Evolutionary conservation across 2,329 filamentous ascomycete species (phyloP).

Genomic region (Penicillium hesseltinei): DNA sequence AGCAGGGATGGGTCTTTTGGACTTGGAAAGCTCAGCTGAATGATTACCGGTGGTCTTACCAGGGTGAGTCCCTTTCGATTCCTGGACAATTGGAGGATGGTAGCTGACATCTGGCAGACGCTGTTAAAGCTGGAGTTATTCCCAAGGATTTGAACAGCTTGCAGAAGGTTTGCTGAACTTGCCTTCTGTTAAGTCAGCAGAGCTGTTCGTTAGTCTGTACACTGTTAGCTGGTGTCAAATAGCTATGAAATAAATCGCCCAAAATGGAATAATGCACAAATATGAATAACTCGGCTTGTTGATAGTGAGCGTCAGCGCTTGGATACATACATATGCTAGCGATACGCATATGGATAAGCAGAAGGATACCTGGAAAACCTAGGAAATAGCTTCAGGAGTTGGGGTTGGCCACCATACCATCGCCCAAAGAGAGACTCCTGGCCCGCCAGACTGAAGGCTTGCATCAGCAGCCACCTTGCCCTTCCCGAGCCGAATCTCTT

Average conservation of each 20-base stretch:
- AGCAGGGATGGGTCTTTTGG: slow-evolving; percentile 59
- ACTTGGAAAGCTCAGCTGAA: slow-evolving; percentile 55
- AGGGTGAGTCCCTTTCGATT: slow-evolving; percentile 17
- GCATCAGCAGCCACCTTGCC: slow-evolving; percentile 22
- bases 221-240: neutral
- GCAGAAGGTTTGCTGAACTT: slow-evolving; percentile 6
- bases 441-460: slow-evolving; percentile 12
- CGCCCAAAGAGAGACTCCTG: slow-evolving; percentile 22
- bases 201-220: neutral
- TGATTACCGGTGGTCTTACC: slow-evolving; percentile 35
- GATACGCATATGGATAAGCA: neutral
- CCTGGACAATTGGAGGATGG: slow-evolving; percentile 44
- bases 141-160: slow-evolving; percentile 31
- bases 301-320: neutral
- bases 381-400: neutral
- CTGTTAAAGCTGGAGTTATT: slow-evolving; percentile 42
- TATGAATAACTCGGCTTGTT: neutral
- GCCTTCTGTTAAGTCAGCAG: neutral
- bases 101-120: slow-evolving; percentile 47
- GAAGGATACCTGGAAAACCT: neutral
- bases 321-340: neutral
- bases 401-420: slow-evolving; percentile 27
- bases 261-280: neutral
- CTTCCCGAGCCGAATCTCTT: slow-evolving; percentile 21
- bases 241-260: neutral